Evolutionary conservation across 2,329 filamentous ascomycete species (phyloP).

Genomic region (Pleurostoma richardsiae): DNA sequence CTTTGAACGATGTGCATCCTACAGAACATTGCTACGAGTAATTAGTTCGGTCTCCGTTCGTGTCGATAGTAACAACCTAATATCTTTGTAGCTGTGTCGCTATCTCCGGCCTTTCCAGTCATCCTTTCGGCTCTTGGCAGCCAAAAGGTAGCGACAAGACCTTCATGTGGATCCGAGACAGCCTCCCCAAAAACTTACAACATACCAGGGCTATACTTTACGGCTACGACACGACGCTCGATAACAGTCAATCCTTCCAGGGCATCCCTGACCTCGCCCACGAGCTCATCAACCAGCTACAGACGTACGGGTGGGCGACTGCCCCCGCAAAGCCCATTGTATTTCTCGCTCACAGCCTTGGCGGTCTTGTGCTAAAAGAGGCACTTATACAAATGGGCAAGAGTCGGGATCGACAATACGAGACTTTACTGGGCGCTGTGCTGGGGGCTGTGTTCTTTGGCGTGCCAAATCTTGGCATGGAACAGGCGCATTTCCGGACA

Average conservation of each 20-base stretch:
- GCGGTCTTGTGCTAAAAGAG: slow-evolving; percentile 18
- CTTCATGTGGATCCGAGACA: slow-evolving; percentile 21
- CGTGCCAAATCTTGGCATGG: slow-evolving; percentile 16
- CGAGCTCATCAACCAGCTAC: slow-evolving; percentile 10
- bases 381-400: slow-evolving; percentile 11
- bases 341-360: slow-evolving; percentile 20
- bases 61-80: background rate
- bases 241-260: slow-evolving; percentile 14
- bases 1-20: slow-evolving; percentile 1
- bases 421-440: slow-evolving; percentile 5
- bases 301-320: slow-evolving; percentile 9
- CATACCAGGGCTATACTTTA: slow-evolving; percentile 12
- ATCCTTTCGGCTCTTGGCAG: slow-evolving; percentile 10
- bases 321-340: slow-evolving; percentile 12
- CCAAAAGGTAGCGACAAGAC: slow-evolving; percentile 4
- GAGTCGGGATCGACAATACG: background rate
- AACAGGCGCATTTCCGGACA: slow-evolving; percentile 8
- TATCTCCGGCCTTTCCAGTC: slow-evolving; percentile 7
- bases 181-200: slow-evolving; percentile 11
- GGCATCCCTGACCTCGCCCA: slow-evolving; percentile 13
- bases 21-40: background rate
- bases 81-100: slow-evolving; percentile 2
- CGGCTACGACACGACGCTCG: slow-evolving; percentile 17
- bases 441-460: slow-evolving; percentile 16
- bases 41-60: background rate